A percentile compares a stretch with the other conserved stretches of the same genome.
These are phyloP conservation scores for Edaphochlamys debaryana DNA, from an alignment of 139 green algal genomes.

Conservation along the genomic window DNA sequence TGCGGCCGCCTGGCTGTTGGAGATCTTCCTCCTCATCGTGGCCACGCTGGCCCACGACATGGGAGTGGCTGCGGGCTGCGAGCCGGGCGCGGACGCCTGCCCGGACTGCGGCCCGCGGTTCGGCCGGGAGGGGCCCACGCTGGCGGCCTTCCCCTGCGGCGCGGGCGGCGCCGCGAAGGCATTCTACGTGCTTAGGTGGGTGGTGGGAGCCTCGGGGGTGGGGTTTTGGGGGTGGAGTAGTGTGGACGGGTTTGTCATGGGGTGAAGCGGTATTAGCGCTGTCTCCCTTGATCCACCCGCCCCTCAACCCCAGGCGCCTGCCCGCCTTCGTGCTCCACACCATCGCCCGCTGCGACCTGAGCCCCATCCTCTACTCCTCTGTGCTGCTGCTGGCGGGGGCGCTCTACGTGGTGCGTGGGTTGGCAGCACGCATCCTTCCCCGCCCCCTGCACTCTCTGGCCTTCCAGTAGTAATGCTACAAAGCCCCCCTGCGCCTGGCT, in stretches of 20 bases:
- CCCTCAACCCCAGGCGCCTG: neutral
- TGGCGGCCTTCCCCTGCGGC: neutral
- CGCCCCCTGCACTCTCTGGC: no score
- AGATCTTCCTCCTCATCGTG: neutral
- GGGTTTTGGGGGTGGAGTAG: no score
- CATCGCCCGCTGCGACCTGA: neutral
- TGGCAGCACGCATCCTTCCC: no score
- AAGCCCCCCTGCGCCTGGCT: no score
- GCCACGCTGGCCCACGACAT: conserved; percentile 8
- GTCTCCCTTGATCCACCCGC: neutral
- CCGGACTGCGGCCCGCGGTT: no score
- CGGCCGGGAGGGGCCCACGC: neutral
- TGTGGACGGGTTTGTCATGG: neutral
- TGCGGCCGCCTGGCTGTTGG: neutral
- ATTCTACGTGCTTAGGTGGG: neutral
- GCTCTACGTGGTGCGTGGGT: neutral
- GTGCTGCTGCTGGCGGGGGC: neutral
- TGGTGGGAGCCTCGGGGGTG: neutral
- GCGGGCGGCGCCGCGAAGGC: neutral
- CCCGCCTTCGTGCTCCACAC: neutral
- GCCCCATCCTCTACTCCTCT: neutral
- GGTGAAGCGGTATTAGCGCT: neutral
- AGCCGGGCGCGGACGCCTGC: no score
- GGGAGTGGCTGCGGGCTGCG: neutral
- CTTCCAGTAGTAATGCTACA: no score